Percentiles rank a stretch among this genome's conserved stretches.
These are phyloP conservation scores for Fomitopsis betulina DNA, from an alignment of 1,284 basidiomycete species.

Conservation along the genomic window DNA sequence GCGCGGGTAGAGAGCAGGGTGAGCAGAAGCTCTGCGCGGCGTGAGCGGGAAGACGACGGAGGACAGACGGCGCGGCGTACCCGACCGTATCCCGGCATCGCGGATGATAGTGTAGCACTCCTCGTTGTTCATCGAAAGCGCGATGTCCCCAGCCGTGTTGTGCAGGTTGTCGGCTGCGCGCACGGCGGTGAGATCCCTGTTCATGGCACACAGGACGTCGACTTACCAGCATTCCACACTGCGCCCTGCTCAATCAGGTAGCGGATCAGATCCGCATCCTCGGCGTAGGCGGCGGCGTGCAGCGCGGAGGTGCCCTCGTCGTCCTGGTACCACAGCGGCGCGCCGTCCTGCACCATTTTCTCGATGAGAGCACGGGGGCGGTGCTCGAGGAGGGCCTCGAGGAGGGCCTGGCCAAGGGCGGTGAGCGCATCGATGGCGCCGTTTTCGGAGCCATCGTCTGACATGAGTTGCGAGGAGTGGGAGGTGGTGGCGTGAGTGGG, in stretches of 20 bases:
- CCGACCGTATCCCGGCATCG: conserved; percentile 84
- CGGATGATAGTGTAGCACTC: conserved; percentile 73
- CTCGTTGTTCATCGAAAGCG: conserved; percentile 78
- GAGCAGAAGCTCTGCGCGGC: conserved; percentile 57
- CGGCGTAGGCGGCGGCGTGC: conserved; percentile 84
- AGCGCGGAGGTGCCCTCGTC: conserved; percentile 78
- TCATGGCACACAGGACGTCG: conserved; percentile 32
- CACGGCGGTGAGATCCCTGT: conserved; percentile 22
- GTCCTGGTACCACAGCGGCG: conserved; percentile 92
- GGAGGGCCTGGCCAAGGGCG: conserved; percentile 51
- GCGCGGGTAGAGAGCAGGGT: conserved; percentile 48
- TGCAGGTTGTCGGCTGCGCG: conserved; percentile 69
- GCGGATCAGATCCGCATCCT: conserved; percentile 58
- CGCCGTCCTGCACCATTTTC: conserved; percentile 60
- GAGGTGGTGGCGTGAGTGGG: background rate
- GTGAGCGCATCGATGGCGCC: conserved; percentile 42
- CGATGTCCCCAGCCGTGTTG: conserved; percentile 85
- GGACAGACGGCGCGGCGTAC: conserved; percentile 33
- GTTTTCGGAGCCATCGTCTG: conserved; percentile 15
- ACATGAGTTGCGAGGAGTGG: background rate
- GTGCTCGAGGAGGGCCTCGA: conserved; percentile 51
- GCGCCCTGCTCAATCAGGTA: conserved; percentile 80
- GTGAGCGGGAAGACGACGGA: conserved; percentile 6
- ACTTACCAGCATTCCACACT: conserved; percentile 84
- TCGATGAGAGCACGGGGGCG: conserved; percentile 47